Evolutionary conservation across 352 stramenopile species (phyloP).

Genomic region (Pythium rhizo-oryzae): DNA sequence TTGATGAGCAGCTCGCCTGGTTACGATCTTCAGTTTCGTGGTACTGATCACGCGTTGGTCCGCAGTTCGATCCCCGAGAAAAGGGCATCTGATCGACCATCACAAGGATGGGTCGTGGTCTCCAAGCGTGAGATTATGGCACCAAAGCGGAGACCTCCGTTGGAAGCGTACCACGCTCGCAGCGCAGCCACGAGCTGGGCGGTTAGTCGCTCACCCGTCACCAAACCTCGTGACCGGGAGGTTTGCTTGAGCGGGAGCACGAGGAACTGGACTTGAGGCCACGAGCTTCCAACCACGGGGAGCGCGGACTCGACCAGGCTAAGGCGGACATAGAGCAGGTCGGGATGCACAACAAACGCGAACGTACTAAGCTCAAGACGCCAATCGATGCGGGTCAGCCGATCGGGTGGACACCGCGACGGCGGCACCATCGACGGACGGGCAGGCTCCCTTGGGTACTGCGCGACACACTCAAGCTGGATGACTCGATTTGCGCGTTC

Average conservation of each 20-base stretch:
- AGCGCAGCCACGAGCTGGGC: background rate
- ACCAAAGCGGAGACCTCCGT: background rate
- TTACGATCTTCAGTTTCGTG: background rate
- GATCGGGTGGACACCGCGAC: background rate
- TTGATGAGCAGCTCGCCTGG: background rate
- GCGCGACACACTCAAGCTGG: background rate
- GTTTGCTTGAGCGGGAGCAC: background rate
- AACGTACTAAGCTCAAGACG: background rate
- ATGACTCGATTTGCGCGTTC: background rate
- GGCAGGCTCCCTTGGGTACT: background rate
- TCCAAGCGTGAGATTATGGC: background rate
- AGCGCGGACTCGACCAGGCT: background rate
- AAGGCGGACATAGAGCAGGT: slow-evolving; percentile 3
- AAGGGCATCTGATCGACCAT: too few relatives aligned
- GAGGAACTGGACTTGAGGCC: background rate
- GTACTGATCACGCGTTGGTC: background rate
- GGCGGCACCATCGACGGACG: background rate
- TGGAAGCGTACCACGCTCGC: background rate
- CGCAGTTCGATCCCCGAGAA: background rate
- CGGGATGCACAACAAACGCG: background rate
- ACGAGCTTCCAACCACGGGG: background rate
- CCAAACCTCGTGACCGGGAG: background rate
- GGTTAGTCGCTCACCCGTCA: background rate
- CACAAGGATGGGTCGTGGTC: background rate
- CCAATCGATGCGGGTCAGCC: background rate